A percentile compares a stretch with the other conserved stretches of the same genome.
Evolutionary conservation across 192 early-diverging fungal species (phyloP).

Genomic region (Haplosporangium gracile): DNA sequence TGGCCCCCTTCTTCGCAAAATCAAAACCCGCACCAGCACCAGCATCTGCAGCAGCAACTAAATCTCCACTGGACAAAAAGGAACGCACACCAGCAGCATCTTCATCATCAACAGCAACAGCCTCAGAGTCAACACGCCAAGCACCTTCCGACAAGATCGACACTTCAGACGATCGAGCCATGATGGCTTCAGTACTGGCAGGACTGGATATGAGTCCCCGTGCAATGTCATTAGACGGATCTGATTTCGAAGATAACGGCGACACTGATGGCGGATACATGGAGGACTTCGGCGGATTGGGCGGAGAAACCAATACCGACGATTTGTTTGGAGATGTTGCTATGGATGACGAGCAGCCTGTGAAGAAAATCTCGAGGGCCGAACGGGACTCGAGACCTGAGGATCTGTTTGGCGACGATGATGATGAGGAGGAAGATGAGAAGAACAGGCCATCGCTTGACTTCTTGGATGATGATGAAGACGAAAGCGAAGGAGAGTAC

Average conservation of each 20-base stretch:
- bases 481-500: slow-evolving; percentile 32
- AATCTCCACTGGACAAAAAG: background rate
- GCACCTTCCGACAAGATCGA: background rate
- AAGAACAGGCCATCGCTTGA: slow-evolving; percentile 22
- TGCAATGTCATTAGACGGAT: slow-evolving; percentile 39
- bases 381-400: slow-evolving; percentile 38
- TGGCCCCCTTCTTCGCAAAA: slow-evolving; percentile 26
- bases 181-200: slow-evolving; percentile 56
- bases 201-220: slow-evolving; percentile 43
- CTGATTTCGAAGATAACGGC: slow-evolving; percentile 36
- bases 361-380: slow-evolving; percentile 10
- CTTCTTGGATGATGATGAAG: slow-evolving; percentile 50
- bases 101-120: background rate
- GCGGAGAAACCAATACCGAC: slow-evolving; percentile 39
- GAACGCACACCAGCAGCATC: background rate
- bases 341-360: background rate
- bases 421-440: slow-evolving; percentile 18
- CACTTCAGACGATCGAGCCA: slow-evolving; percentile 26
- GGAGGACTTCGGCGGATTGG: slow-evolving; percentile 26
- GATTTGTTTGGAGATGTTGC: slow-evolving; percentile 47
- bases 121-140: background rate
- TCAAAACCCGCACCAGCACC: background rate
- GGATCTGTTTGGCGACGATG: slow-evolving; percentile 49
- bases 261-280: slow-evolving; percentile 16
- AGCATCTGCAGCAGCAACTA: background rate